A percentile compares a stretch with the other conserved stretches of the same genome.
Conservation (phyloP, 305 asterid species). For the Striga hermonthica region DNA sequence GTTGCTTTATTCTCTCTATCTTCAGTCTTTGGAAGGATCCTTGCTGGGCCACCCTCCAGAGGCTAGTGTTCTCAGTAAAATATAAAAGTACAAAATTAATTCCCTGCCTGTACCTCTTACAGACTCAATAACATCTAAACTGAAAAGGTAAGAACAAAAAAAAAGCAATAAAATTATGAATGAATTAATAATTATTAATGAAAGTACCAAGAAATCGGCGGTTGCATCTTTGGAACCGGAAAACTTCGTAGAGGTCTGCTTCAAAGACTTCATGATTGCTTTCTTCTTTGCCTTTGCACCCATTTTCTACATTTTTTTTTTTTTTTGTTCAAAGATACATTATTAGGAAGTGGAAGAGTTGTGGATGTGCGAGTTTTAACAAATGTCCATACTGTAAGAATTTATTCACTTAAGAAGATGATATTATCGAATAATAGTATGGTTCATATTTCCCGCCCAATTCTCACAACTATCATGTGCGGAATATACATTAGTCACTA, state of each 20-base stretch:
- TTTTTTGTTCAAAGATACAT: not conserved
- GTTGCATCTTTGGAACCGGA: slow-evolving; percentile 38
- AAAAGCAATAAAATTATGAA: not conserved
- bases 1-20: slow-evolving; percentile 51
- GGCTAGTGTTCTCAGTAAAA: slow-evolving; percentile 41
- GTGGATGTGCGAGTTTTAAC: too few species aligned
- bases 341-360: not conserved
- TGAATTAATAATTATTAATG: not conserved
- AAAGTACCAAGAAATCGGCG: slow-evolving; percentile 40
- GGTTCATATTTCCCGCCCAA: too few species aligned
- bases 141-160: not conserved
- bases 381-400: too few species aligned
- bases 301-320: slow-evolving; percentile 23
- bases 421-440: too few species aligned
- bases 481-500: too few species aligned
- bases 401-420: too few species aligned
- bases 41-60: slow-evolving; percentile 72
- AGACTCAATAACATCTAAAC: not conserved
- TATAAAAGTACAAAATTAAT: slow-evolving; percentile 8
- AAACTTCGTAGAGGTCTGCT: slow-evolving; percentile 41
- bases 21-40: slow-evolving; percentile 44
- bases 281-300: slow-evolving; percentile 44
- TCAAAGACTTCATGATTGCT: slow-evolving; percentile 35
- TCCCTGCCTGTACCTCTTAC: not conserved
- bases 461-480: too few species aligned